Evolutionary conservation across 495 filamentous ascomycete genomes (phyloP), one percentile per base, ranked within the genome.

Genomic region (Aspergillus asperescens): DNA sequence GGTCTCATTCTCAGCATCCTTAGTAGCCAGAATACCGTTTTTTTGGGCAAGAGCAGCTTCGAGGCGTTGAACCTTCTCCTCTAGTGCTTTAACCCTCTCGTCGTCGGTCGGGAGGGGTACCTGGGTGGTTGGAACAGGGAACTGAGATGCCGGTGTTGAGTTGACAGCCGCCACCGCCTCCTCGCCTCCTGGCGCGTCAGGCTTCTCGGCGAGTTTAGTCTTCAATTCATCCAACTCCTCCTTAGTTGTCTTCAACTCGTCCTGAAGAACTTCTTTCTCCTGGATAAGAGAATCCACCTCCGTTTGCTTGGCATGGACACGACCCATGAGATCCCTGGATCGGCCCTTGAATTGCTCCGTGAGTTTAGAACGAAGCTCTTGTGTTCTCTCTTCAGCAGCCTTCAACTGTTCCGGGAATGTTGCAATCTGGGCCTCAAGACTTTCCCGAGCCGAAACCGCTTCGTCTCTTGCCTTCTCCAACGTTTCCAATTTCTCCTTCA

Each of bases 401-500:
- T 70, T 71, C 34, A 83, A 67, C 47, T 81, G 70, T 39, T 73
- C 75, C 1, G 75, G 72, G 51, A 81, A 71, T n/a, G 61, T 57
- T 23, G 72, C 68, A 16, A 64, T 62, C 49, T 77, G 61, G 39
- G 80, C 70, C 61, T 83, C 78, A 2, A 95, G 73, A 1, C 77
- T 64, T 24, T 77, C 65, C 31, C 82, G 82, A 18, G 78, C 76
- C 40, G 78, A 65, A 34, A 80, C 68, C 22, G 87, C 73, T 24
- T 84, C 69, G 61, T 91, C 86, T 1, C 85, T 82, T 63, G 96
- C 90, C 10, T 72, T 73, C 62, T 89, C 76, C 13, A 96, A 70
- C 5, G 65, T 70, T 19, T 79, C 68, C 40, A 86, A 68, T 55
- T 84, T 76, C 58, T 83, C 80, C 65, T 91, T 96, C 48, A 97